These are phyloP conservation scores for Bacterosira constricta DNA, from an alignment of 108 stramenopile genomes.

Conservation along the genomic window DNA sequence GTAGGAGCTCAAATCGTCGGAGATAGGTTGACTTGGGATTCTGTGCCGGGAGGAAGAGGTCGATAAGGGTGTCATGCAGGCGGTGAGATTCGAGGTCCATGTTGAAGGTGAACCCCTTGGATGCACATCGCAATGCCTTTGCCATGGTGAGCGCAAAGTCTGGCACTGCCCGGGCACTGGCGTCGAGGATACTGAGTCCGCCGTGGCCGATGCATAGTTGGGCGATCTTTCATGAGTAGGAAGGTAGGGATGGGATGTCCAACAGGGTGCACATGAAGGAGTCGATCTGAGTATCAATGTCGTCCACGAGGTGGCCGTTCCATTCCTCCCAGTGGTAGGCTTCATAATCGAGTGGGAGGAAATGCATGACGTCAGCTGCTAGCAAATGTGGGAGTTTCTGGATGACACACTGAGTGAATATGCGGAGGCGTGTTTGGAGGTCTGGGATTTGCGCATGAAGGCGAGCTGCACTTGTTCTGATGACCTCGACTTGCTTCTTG, in stretches of 20 bases:
- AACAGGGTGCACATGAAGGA: not conserved
- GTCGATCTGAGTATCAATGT: not conserved
- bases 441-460: not conserved
- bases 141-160: too few relatives aligned
- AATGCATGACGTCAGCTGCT: conserved; percentile 5
- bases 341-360: conserved; percentile 1
- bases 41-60: too few relatives aligned
- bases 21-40: too few relatives aligned
- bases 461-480: not conserved
- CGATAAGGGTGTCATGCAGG: too few relatives aligned
- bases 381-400: conserved; percentile 17
- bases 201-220: too few relatives aligned
- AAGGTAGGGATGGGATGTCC: not conserved
- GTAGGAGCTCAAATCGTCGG: too few relatives aligned
- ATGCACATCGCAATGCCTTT: too few relatives aligned
- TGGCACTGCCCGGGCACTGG: too few relatives aligned
- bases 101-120: too few relatives aligned
- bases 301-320: not conserved
- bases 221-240: too few relatives aligned
- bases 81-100: too few relatives aligned
- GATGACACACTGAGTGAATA: conserved; percentile 17
- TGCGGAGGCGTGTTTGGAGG: conserved; percentile 14
- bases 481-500: not conserved
- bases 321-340: conserved; percentile 8
- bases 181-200: too few relatives aligned